Base-by-base conservation (phyloP, 441 rosid species). In the Populus hybrid region DNA sequence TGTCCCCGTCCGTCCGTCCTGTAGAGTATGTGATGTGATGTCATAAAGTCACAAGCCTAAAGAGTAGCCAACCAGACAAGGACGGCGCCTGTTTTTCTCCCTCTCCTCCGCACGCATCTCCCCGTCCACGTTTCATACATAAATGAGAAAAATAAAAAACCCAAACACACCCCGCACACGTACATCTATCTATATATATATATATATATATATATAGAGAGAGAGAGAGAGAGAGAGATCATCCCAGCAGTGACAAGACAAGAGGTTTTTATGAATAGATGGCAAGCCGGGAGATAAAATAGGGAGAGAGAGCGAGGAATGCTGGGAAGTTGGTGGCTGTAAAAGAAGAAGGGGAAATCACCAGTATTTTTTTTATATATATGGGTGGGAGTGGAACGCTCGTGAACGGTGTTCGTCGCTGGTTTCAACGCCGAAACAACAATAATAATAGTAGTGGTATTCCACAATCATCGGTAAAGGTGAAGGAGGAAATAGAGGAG, bases 401-500 rank as follows among this genome's bases (percentile, higher is more conserved):
- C 76, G 92, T 89, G 87, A 93, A 93, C 84, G 94, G 91, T 74
- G 92, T 95, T 82, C 98, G 96, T 86, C 97, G 97, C 86, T 95
- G 94, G 98, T 89, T 95, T 85, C 92, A 91, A 68, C 95, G 94
- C 75, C 97, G 83, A 77, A 76, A 63, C 75, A 32, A 75, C n/a
- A 66, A 66, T 81, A 10, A 67, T 38, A 67, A 14, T 57, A 74
- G 34, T 53, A 76, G 73, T 82, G 78, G 82, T 2, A 6, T 24
- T 23, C 75, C 84, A 20, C 77, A 72, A 59, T 71, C 76, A 67
- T 78, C 84, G 82, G 80, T 36, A 26, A 50, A 24, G 20, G 26
- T 26, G 9, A 30, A 57, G 63, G 80, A 21, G 24, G 67, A 64
- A 23, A 69, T n/a, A 36, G 34, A 35, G 23, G 30, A 73, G 36